These are phyloP conservation scores for Castanea sativa DNA, from an alignment of 306 rosid genomes.

Conservation along the genomic window DNA sequence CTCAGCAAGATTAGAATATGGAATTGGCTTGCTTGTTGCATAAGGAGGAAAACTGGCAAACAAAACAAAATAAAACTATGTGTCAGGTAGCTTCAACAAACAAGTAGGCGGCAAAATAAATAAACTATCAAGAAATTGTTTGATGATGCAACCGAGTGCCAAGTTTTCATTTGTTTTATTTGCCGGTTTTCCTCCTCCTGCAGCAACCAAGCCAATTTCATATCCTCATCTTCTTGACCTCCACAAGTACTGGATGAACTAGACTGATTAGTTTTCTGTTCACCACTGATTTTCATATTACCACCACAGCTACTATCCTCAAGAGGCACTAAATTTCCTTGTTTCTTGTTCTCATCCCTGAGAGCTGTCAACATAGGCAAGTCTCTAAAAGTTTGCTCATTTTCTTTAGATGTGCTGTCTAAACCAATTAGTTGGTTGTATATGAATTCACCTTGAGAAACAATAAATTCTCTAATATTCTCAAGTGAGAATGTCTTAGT, in stretches of 20 bases:
- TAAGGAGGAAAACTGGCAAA: too few species aligned
- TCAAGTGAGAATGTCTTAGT: constrained; percentile 57
- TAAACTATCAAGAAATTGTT: too few species aligned
- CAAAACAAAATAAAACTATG: too few species aligned
- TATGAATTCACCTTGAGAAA: constrained; percentile 77
- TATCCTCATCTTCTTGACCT: constrained; percentile 59
- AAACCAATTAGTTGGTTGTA: constrained; percentile 71
- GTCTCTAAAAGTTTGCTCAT: constrained; percentile 47
- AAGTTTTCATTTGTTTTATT: too few species aligned
- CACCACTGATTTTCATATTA: too few species aligned
- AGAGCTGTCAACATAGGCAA: constrained; percentile 64
- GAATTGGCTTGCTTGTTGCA: constrained; percentile 48
- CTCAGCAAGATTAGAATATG: constrained; percentile 54
- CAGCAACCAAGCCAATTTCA: constrained; percentile 51
- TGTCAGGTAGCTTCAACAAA: too few species aligned
- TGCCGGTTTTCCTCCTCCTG: too few species aligned
- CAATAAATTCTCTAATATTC: constrained; percentile 63
- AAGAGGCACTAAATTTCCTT: constrained; percentile 1
- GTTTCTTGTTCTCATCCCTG: constrained; percentile 52
- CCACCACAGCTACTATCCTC: constrained; percentile 34
- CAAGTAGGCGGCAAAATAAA: too few species aligned
- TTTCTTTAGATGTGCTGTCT: constrained; percentile 57
- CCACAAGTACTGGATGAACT: constrained; percentile 24
- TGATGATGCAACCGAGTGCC: too few species aligned
- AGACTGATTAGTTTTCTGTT: constrained; percentile 22